Evolutionary conservation across 169 alveolate genomes (phyloP), one percentile per base, ranked within the genome.

Genomic region (Neospora caninum): DNA sequence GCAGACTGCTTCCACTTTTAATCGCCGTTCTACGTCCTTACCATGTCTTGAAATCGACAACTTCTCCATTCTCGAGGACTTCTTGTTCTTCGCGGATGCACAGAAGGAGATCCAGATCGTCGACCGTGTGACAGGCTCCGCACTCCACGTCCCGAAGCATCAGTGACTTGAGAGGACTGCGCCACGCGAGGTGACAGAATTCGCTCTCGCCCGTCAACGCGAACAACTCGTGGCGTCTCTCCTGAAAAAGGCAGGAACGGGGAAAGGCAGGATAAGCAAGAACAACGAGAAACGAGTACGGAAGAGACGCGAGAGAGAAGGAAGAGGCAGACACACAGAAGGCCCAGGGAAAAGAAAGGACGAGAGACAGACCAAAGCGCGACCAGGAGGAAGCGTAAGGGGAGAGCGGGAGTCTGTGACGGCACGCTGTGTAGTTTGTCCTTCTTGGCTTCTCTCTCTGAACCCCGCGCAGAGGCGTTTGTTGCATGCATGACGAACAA

Each of bases 171-270:
- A 91, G 91, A 29, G 94, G 94, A 34, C 91, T 43, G 10, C 67
- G 84, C 94, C 94, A 91, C 38, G 22, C 18, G 49, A 58, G 43
- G 58, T 54, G 49, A 36, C 25, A n/a, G 38, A 4, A 39, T 45
- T 80, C 94, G 16, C 83, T 49, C 43, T 80, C 94, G 69, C 91
- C 94, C 0, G 94, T 91, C 36, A 91, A 38, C 25, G n/a, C 36
- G 36, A 78, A 80, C 69, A 91, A 29, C 64, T 64, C 49, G 73
- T 91, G 94, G n/a, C 91, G 80, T 0, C 91, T 38, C 94, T 91
- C 94, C 94, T 91, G 91, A 31, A 39, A 18, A 39, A 18, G 38
- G 36, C 38, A 39, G 64, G 67, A 42, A 73, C 39, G 29, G 41
- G 73, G 27, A 73, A n/a, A 34, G 86, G 29, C 39, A 73, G 20